Conservation (phyloP, 495 filamentous ascomycete species). For the Beverwykella pulmonaria region DNA sequence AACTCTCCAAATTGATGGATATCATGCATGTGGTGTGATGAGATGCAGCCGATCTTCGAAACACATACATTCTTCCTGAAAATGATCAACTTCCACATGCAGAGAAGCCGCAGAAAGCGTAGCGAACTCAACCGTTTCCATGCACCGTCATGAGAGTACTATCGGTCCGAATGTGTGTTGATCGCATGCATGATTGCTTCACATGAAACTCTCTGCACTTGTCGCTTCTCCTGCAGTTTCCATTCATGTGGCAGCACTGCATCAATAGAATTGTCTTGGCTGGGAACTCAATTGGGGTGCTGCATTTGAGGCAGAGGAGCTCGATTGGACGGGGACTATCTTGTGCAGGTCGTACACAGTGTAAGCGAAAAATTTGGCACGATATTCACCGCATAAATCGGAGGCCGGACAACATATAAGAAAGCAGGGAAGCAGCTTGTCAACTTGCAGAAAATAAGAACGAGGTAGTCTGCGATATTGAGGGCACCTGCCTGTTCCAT, state of each 20-base stretch:
- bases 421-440: conserved; percentile 1
- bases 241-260: conserved; percentile 13
- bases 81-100: neutral
- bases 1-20: conserved; percentile 16
- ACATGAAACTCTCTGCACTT: neutral
- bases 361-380: neutral
- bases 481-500: conserved; percentile 8
- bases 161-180: conserved; percentile 3
- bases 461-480: neutral
- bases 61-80: neutral
- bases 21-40: conserved; percentile 15
- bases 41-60: conserved; percentile 13
- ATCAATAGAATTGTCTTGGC: conserved; percentile 9
- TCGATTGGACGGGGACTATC: conserved; percentile 2
- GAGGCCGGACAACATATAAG: neutral
- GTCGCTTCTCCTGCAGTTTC: neutral
- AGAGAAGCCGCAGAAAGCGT: neutral
- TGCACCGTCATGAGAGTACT: conserved; percentile 7
- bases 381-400: neutral
- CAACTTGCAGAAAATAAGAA: neutral
- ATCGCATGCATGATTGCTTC: neutral
- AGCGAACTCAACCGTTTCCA: neutral
- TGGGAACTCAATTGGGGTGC: neutral
- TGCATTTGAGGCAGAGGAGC: neutral
- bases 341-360: neutral